Base-by-base conservation (phyloP, 2,329 filamentous ascomycete genomes). In the Zymoseptoria passerinii region DNA sequence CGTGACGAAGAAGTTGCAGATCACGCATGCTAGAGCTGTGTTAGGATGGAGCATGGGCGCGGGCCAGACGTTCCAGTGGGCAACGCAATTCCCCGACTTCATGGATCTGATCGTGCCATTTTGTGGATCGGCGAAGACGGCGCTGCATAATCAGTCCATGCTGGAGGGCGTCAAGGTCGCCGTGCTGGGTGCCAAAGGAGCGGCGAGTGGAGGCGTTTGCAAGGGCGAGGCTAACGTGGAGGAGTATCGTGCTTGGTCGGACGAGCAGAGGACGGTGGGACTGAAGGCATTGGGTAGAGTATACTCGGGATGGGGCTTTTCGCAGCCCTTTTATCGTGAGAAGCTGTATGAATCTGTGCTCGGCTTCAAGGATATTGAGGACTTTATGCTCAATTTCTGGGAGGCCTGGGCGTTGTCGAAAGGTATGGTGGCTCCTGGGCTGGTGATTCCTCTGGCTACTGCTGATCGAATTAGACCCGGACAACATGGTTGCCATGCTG, bases 251-350 rank as follows among this genome's bases (percentile, higher is more conserved):
- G 53, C 55, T 6, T 70, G 68, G 68, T 61, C 75, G 2, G 72
- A 74, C 0, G 76, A 81, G 54, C 80, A 86, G 62, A 80, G 71
- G 52, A 74, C 77, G 16, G 74, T 77, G 19, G 85, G 83, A 0
- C 68, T 92, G 48, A 90, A 86, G 67, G 88, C 89, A 0, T 81
- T 92, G 6, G 69, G 68, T 1, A 62, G 71, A 5, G 88, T 85
- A 0, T 94, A 94, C 72, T 88, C 89, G 1, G 89, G 88, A 0
- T 94, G 83, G 88, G 89, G 89, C 0, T 88, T 92, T 66, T 88
- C 84, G 54, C 88, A 92, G 67, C 80, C 87, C 0, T 92, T 92
- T 67, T 92, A 92, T 67, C 80, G 89, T 1, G 77, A 89, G 64
- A 85, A 80, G 68, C 60, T 89, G n/a, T 86, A 86, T 69, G 82